phyloP scores from a whole-genome alignment of 805 yeast genomes.

The Ogataea nakhonphanomensis region DNA sequence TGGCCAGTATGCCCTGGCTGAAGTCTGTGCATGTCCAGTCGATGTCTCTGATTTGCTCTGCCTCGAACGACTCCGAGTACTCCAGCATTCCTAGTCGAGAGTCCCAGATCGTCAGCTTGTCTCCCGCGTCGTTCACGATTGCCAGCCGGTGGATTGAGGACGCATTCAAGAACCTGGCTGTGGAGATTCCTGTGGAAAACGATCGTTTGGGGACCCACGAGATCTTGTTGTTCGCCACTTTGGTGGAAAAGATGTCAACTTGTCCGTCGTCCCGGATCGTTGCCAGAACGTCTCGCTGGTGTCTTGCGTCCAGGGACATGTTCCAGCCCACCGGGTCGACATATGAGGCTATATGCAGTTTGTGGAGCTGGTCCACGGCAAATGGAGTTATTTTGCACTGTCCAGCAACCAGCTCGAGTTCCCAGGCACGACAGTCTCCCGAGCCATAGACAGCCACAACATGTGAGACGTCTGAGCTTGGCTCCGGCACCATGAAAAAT shows the following conservation, averaged over 20 bases:
- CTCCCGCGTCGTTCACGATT: conserved; percentile 54
- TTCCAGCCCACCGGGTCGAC: conserved; percentile 68
- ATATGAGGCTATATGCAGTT: conserved; percentile 36
- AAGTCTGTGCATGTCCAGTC: conserved; percentile 81
- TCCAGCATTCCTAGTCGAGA: conserved; percentile 63
- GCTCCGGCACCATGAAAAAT: conserved; percentile 38
- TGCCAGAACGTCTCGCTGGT: conserved; percentile 49
- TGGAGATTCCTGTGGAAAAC: conserved; percentile 53
- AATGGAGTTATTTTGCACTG: conserved; percentile 29
- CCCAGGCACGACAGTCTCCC: conserved; percentile 40
- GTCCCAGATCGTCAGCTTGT: conserved; percentile 75
- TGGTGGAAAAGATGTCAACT: conserved; percentile 45
- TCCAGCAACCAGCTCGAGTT: conserved; percentile 27
- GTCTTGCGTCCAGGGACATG: conserved; percentile 26
- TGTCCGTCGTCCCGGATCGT: conserved; percentile 52
- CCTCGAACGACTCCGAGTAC: conserved; percentile 44
- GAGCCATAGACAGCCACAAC: conserved; percentile 49
- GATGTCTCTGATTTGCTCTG: conserved; percentile 53
- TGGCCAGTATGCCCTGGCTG: conserved; percentile 70
- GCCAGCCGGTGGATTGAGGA: conserved; percentile 78
- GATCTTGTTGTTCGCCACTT: conserved; percentile 30
- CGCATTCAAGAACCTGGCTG: conserved; percentile 58
- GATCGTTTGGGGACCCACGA: conserved; percentile 51
- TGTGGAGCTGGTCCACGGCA: conserved; percentile 29
- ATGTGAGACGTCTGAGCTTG: conserved; percentile 32